Evolutionary conservation across 495 filamentous ascomycete species (phyloP).

Genomic region (Tetracladium marchalianum): DNA sequence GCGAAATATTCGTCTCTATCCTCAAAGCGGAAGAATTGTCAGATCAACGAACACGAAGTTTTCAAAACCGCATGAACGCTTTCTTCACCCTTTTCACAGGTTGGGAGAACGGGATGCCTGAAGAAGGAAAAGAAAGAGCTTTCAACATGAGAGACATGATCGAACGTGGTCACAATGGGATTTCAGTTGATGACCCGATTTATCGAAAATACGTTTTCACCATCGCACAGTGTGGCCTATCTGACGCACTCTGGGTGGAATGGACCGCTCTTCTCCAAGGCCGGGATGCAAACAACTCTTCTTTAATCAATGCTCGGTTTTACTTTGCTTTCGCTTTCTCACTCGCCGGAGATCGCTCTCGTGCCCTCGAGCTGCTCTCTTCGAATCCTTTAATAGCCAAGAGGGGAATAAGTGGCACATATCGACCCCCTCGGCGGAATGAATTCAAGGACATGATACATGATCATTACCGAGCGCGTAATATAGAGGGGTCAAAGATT

Average conservation of each 20-base stretch:
- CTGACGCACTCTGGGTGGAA: conserved; percentile 4
- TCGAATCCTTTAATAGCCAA: too few species aligned
- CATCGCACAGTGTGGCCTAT: conserved; percentile 3
- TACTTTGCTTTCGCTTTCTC: conserved; percentile 7
- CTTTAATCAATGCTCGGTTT: neutral
- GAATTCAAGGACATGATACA: too few species aligned
- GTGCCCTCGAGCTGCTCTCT: neutral
- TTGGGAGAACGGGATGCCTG: neutral
- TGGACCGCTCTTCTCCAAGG: neutral
- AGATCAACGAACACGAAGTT: too few species aligned
- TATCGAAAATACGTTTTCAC: conserved; percentile 1
- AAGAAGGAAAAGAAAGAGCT: neutral
- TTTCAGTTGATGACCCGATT: too few species aligned
- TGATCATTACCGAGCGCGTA: too few species aligned
- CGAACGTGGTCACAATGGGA: too few species aligned
- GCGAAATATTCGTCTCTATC: too few species aligned
- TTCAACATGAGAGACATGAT: neutral
- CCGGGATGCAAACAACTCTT: neutral
- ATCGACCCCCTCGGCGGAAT: too few species aligned
- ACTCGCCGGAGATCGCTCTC: neutral
- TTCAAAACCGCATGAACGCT: too few species aligned
- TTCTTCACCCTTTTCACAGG: conserved; percentile 3
- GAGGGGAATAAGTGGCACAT: too few species aligned
- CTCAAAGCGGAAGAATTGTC: too few species aligned
- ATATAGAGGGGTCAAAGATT: too few species aligned